Conservation (phyloP, 192 early-diverging fungal genomes). For the Rhizophlyctis rosea region DNA sequence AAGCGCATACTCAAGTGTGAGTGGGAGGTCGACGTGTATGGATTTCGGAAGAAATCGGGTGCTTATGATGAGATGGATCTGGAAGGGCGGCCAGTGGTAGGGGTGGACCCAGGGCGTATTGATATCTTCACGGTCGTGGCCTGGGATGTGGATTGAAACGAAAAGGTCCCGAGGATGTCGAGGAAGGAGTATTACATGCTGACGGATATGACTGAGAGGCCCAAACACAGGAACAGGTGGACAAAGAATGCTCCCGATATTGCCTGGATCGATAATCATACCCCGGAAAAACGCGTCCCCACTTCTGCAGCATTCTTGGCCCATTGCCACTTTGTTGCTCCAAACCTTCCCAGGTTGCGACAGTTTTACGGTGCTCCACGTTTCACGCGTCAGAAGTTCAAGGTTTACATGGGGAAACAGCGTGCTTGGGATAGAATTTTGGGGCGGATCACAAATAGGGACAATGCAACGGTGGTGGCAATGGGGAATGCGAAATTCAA, state of each 20-base stretch:
- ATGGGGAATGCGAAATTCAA: slow-evolving; percentile 14
- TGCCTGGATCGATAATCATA: neutral
- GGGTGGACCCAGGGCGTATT: slow-evolving; percentile 16
- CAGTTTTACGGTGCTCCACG: neutral
- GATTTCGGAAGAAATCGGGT: slow-evolving; percentile 13
- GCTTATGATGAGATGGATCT: neutral
- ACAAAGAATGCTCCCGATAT: slow-evolving; percentile 10
- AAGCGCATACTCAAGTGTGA: neutral
- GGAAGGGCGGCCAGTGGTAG: neutral
- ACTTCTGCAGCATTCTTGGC: neutral
- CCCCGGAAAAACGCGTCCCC: slow-evolving; percentile 3
- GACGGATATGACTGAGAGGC: neutral
- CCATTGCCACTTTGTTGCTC: slow-evolving; percentile 3
- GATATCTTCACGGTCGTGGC: slow-evolving; percentile 13
- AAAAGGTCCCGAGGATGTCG: neutral
- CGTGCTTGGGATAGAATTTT: neutral
- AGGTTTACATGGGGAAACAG: neutral
- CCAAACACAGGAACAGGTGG: neutral
- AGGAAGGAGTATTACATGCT: neutral
- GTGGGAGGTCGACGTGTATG: neutral
- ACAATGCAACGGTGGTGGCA: slow-evolving; percentile 1
- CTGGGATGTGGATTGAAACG: neutral
- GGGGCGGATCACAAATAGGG: neutral
- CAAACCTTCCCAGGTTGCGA: neutral
- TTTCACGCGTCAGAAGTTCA: neutral